Evolutionary conservation across 768 basidiomycete species (phyloP).

Genomic region (Suillus fuscotomentosus): DNA sequence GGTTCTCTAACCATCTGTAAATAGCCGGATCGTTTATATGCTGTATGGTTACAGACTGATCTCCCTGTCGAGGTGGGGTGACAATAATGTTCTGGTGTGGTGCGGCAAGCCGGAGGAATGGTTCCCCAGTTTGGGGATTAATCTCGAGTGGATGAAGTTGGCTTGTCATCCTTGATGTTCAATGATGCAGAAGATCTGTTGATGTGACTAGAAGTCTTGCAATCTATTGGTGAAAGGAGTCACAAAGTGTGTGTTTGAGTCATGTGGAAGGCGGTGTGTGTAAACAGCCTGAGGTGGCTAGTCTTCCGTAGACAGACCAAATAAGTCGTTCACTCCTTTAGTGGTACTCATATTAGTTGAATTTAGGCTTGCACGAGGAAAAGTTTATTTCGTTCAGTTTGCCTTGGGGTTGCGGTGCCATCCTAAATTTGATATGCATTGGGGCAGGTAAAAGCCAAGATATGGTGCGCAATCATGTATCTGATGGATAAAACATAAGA

Average conservation of each 20-base stretch:
- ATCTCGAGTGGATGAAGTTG: conserved; percentile 40
- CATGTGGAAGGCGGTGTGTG: background rate
- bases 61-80: conserved; percentile 52
- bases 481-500: background rate
- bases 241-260: background rate
- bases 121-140: conserved; percentile 45
- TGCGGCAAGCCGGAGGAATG: conserved; percentile 51
- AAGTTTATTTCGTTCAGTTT: background rate
- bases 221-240: background rate
- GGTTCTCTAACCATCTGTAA: conserved; percentile 41
- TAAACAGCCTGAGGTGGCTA: background rate
- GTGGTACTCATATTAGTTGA: background rate
- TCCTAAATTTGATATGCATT: background rate
- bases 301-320: background rate
- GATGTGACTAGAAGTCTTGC: background rate
- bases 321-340: background rate
- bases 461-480: background rate
- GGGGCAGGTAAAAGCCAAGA: background rate
- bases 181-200: background rate
- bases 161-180: background rate
- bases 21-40: conserved; percentile 52
- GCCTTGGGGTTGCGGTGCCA: background rate
- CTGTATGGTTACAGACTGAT: conserved; percentile 36
- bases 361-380: background rate
- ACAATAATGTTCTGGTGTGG: conserved; percentile 56